These are phyloP conservation scores for Trypanosoma caninum DNA, from an alignment of 208 protist genomes.

Conservation along the genomic window DNA sequence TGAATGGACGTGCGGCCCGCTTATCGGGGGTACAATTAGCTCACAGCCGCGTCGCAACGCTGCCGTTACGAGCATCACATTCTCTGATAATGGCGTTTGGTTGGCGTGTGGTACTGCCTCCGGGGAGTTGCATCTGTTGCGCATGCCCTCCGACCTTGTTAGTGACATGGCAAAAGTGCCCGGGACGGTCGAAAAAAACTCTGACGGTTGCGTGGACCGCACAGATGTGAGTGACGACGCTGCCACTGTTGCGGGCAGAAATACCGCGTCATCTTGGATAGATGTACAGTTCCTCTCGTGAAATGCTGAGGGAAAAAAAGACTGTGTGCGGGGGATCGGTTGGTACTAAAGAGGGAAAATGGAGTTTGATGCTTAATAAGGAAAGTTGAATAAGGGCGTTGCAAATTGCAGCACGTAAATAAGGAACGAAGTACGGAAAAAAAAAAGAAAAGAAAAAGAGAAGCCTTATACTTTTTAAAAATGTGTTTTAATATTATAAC, in stretches of 20 bases:
- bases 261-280: slow-evolving; percentile 12
- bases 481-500: no score
- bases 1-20: slow-evolving; percentile 5
- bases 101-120: slow-evolving; percentile 39
- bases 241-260: background rate
- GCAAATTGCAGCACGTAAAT: no score
- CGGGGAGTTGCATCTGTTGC: slow-evolving; percentile 52
- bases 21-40: background rate
- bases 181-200: background rate
- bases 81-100: slow-evolving; percentile 56
- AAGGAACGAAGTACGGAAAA: no score
- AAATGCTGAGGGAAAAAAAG: background rate
- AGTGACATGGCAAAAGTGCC: background rate
- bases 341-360: background rate
- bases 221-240: background rate
- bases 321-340: background rate
- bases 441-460: no score
- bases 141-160: slow-evolving; percentile 24
- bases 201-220: background rate
- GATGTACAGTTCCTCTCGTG: slow-evolving; percentile 13
- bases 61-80: slow-evolving; percentile 47
- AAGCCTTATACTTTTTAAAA: no score
- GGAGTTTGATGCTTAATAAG: no score
- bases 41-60: background rate
- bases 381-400: background rate